A percentile compares a stretch with the other conserved stretches of the same genome.
Conservation (phyloP, 192 early-diverging fungal species). For the Coemansia umbellata region DNA sequence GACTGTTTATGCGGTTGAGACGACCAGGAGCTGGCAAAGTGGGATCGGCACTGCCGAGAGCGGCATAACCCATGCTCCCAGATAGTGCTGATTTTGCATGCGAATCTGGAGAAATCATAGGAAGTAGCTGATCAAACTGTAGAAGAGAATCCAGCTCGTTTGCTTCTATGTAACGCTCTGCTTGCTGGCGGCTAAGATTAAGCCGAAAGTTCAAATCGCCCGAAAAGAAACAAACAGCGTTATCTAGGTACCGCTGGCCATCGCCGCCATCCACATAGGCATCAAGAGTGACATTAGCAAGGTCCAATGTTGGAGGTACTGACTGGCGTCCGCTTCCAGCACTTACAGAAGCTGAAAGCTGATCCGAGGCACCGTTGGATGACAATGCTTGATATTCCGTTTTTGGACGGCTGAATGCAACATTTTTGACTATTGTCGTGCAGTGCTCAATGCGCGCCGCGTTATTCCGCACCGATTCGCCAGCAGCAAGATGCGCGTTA, state of each 20-base stretch:
- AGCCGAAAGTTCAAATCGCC: conserved; percentile 98
- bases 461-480: conserved; percentile 59
- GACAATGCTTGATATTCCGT: background rate
- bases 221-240: conserved; percentile 68
- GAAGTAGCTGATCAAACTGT: conserved; percentile 62
- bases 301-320: conserved; percentile 55
- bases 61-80: background rate
- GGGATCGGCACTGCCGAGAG: background rate
- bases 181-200: conserved; percentile 63
- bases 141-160: conserved; percentile 59
- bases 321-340: conserved; percentile 74
- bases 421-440: conserved; percentile 49
- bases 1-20: conserved; percentile 1
- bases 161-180: conserved; percentile 53
- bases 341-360: conserved; percentile 41
- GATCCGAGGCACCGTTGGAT: conserved; percentile 56
- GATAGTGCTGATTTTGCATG: conserved; percentile 2
- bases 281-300: conserved; percentile 55
- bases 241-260: conserved; percentile 78
- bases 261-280: conserved; percentile 72
- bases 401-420: conserved; percentile 20
- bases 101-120: conserved; percentile 19
- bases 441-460: conserved; percentile 78
- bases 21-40: background rate
- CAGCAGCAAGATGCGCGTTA: conserved; percentile 91